Conservation (phyloP, 1,139 yeast genomes). For the Pichia sp. region DNA sequence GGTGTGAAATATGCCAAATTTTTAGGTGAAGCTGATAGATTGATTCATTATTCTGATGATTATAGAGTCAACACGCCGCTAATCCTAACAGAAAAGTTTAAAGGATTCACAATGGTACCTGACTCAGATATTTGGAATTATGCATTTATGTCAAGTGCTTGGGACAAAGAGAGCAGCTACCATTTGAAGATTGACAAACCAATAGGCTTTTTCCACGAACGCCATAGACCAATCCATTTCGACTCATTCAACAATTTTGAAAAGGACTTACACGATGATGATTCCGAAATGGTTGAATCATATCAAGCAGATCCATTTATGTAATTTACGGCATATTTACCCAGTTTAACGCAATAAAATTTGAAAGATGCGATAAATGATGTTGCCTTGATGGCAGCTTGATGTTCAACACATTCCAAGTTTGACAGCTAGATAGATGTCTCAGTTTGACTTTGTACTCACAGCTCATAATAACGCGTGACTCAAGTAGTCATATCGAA, state of each 20-base stretch:
- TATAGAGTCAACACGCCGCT: slow-evolving; percentile 64
- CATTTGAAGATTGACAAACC: slow-evolving; percentile 74
- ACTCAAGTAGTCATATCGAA: no score
- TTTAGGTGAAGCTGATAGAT: slow-evolving; percentile 22
- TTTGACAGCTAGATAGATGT: no score
- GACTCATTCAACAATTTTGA: slow-evolving; percentile 64
- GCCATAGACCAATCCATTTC: slow-evolving; percentile 88
- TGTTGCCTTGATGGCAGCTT: no score
- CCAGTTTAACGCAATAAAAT: no score
- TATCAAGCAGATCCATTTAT: slow-evolving; percentile 49
- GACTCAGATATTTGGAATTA: slow-evolving; percentile 84
- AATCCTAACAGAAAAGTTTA: slow-evolving; percentile 63
- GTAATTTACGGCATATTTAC: no score
- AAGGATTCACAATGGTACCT: slow-evolving; percentile 85
- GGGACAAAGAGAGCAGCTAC: slow-evolving; percentile 56
- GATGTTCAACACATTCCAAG: no score
- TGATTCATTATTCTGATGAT: slow-evolving; percentile 39
- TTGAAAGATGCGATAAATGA: no score
- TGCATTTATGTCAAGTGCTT: slow-evolving; percentile 79
- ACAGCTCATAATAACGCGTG: no score
- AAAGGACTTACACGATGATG: slow-evolving; percentile 20
- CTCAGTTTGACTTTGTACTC: no score
- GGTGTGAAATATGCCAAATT: slow-evolving; percentile 58
- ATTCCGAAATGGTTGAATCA: no score
- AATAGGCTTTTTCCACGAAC: slow-evolving; percentile 69